A percentile compares a stretch with the other conserved stretches of the same genome.
Conservation (phyloP, 225 moss, liverwort and hornwort species). For the Sphagnum tenellum region DNA sequence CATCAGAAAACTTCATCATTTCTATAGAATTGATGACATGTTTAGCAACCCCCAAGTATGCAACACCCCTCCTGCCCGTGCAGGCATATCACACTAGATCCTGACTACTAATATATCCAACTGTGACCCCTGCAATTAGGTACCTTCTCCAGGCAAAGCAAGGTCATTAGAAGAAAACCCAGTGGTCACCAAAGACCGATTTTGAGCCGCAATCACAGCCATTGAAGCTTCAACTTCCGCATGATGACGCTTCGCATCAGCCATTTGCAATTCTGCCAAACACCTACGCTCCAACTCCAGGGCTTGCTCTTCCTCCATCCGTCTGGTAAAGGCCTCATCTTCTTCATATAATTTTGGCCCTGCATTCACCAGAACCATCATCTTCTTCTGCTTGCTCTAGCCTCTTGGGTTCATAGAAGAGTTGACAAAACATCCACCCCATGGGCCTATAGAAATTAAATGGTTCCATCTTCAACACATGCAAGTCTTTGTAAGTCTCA, state of each 20-base stretch:
- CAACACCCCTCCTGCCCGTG: too few species aligned
- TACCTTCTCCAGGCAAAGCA: conserved; percentile 46
- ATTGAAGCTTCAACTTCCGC: conserved; percentile 53
- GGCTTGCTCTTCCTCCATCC: conserved; percentile 76
- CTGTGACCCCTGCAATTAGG: too few species aligned
- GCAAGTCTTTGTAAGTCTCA: too few species aligned
- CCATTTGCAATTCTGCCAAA: conserved; percentile 43
- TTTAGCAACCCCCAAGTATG: too few species aligned
- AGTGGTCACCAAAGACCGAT: conserved; percentile 32
- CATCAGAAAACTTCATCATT: too few species aligned
- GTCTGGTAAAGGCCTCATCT: conserved; percentile 65
- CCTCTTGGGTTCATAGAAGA: neutral
- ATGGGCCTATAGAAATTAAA: too few species aligned
- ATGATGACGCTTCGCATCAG: conserved; percentile 46
- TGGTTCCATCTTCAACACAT: too few species aligned
- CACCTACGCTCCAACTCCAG: conserved; percentile 47
- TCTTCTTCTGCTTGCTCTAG: neutral
- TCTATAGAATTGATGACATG: too few species aligned
- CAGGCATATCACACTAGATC: too few species aligned
- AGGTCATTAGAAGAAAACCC: conserved; percentile 47
- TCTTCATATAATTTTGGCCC: conserved; percentile 84
- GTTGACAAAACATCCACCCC: neutral
- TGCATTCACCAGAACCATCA: conserved; percentile 10
- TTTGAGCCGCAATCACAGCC: conserved; percentile 53
- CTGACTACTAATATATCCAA: too few species aligned